Percentiles rank a stretch among this genome's conserved stretches.
These are phyloP conservation scores for Penicillium sp. DNA, from an alignment of 2,329 filamentous ascomycete species.

Conservation along the genomic window DNA sequence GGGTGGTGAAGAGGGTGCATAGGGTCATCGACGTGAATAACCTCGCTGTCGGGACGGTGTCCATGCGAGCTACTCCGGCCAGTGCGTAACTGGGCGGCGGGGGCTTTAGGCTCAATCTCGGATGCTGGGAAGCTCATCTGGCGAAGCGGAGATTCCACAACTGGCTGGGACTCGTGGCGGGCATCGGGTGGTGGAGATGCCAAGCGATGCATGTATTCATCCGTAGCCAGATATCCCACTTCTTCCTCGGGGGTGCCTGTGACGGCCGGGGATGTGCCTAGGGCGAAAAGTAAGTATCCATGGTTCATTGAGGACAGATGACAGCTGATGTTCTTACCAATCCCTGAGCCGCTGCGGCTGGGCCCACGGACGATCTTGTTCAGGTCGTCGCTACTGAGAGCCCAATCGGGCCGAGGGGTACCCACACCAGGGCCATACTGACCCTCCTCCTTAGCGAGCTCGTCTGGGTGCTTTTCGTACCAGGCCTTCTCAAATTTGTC, in stretches of 20 bases:
- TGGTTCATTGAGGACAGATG: background rate
- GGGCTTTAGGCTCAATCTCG: constrained; percentile 44
- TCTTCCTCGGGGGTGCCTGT: constrained; percentile 84
- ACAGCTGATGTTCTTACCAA: constrained; percentile 49
- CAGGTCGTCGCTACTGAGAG: constrained; percentile 84
- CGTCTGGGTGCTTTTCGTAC: constrained; percentile 88
- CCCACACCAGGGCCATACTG: constrained; percentile 62
- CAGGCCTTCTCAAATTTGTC: constrained; percentile 90
- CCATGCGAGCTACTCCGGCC: constrained; percentile 15
- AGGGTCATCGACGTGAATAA: constrained; percentile 78
- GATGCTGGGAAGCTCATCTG: constrained; percentile 52
- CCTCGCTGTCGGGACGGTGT: constrained; percentile 32
- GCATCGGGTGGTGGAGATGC: constrained; percentile 60
- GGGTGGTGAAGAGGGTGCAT: constrained; percentile 44
- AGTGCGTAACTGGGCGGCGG: constrained; percentile 12
- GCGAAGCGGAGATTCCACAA: constrained; percentile 54
- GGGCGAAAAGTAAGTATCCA: background rate
- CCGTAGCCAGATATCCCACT: constrained; percentile 81
- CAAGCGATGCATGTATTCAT: constrained; percentile 78
- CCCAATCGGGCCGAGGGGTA: constrained; percentile 69
- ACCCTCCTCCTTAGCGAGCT: constrained; percentile 70
- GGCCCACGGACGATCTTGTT: constrained; percentile 85
- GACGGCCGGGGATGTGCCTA: constrained; percentile 62
- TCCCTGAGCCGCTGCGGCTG: constrained; percentile 51
- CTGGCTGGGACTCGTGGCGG: constrained; percentile 47